Conservation (phyloP, 2,329 filamentous ascomycete species). For the Tolypocladium tundrense region DNA sequence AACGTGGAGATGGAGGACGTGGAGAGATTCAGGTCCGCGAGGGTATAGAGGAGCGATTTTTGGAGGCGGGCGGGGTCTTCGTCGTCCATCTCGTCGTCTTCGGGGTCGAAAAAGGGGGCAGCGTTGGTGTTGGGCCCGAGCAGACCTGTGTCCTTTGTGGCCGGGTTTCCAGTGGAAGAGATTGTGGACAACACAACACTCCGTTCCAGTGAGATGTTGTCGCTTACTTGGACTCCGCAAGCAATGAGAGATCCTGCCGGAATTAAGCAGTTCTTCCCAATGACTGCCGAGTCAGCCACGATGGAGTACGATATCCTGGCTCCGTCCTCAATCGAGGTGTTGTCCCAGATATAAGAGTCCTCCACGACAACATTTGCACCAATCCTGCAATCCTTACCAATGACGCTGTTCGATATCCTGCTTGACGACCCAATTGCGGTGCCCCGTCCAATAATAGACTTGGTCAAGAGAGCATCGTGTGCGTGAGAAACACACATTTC, state of each 20-base stretch:
- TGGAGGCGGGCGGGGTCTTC: constrained; percentile 42
- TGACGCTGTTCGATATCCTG: constrained; percentile 62
- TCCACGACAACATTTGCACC: constrained; percentile 73
- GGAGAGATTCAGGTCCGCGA: constrained; percentile 41
- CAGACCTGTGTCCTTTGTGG: constrained; percentile 30
- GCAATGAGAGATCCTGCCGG: constrained; percentile 69
- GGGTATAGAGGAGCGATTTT: constrained; percentile 43
- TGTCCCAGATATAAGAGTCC: constrained; percentile 81
- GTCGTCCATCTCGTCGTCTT: constrained; percentile 38
- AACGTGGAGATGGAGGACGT: constrained; percentile 47
- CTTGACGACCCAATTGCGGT: constrained; percentile 66
- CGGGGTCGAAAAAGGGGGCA: constrained; percentile 33
- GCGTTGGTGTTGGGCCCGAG: constrained; percentile 43
- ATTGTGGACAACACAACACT: constrained; percentile 24
- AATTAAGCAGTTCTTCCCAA: constrained; percentile 63
- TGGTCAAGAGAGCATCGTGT: constrained; percentile 58
- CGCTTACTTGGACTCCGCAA: constrained; percentile 62
- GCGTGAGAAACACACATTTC: constrained; percentile 70
- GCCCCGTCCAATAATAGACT: constrained; percentile 66
- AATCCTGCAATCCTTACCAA: constrained; percentile 78
- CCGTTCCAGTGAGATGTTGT: constrained; percentile 39
- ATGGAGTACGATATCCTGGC: constrained; percentile 62
- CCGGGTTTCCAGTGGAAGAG: constrained; percentile 23
- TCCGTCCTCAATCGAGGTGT: constrained; percentile 66
- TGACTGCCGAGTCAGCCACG: constrained; percentile 58